Percentiles rank a stretch among this genome's conserved stretches.
phyloP scores from a whole-genome alignment of 441 rosid species.

The Omphalea diandra region DNA sequence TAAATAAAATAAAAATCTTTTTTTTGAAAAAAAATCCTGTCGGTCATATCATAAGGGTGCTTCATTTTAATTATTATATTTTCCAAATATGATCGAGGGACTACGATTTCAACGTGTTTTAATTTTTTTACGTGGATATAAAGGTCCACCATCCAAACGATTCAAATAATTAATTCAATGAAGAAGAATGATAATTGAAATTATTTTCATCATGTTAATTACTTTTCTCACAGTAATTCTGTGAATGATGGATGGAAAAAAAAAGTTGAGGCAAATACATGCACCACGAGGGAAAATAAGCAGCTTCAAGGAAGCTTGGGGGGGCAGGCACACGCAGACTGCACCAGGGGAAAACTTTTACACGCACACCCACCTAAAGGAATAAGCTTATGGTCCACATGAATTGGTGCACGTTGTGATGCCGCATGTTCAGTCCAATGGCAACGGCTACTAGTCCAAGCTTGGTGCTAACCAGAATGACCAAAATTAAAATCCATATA shows the following conservation, averaged over 20 bases:
- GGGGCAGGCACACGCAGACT: neutral
- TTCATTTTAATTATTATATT: too few species aligned
- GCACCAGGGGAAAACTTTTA: constrained; percentile 2
- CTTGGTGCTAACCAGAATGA: neutral
- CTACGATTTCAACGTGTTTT: too few species aligned
- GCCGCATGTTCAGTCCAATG: neutral
- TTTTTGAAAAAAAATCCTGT: too few species aligned
- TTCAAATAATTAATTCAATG: too few species aligned
- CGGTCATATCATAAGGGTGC: too few species aligned
- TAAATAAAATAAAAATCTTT: too few species aligned
- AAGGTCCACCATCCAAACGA: too few species aligned
- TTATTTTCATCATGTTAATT: too few species aligned
- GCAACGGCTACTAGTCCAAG: constrained; percentile 1
- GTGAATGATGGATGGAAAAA: neutral
- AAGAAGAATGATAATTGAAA: too few species aligned
- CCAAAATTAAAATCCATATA: neutral
- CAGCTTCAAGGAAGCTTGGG: constrained; percentile 21
- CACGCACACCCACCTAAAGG: constrained; percentile 3
- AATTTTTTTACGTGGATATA: too few species aligned
- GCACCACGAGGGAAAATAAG: constrained; percentile 28
- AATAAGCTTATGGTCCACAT: neutral
- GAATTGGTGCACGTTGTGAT: neutral
- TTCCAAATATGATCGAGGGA: too few species aligned
- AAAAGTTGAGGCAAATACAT: constrained; percentile 21
- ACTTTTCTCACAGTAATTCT: too few species aligned